These are phyloP conservation scores for Cotoneaster glaucophyllus DNA, from an alignment of 306 rosid species.

Conservation along the genomic window DNA sequence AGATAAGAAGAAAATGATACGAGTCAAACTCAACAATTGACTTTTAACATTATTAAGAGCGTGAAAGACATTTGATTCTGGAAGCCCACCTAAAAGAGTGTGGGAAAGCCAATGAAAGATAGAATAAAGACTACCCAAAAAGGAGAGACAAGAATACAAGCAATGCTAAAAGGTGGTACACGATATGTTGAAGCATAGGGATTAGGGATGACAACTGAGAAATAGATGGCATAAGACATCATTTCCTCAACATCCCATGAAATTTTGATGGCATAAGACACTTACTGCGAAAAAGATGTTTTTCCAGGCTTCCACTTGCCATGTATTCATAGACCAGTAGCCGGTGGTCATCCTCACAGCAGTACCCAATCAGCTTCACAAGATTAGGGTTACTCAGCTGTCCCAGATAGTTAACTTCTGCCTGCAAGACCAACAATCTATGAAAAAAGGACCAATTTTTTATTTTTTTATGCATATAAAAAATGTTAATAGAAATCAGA, in stretches of 20 bases:
- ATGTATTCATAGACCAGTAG: conserved; percentile 87
- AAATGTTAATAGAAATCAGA: background rate
- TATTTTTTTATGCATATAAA: background rate
- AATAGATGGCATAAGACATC: background rate
- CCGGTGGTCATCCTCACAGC: conserved; percentile 95
- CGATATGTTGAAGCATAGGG: background rate
- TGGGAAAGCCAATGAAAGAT: background rate
- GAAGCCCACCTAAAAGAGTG: background rate
- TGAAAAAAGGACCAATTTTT: background rate
- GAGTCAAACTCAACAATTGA: too few species aligned
- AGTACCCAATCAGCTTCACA: conserved; percentile 90
- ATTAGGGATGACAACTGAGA: background rate
- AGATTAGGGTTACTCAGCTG: conserved; percentile 88
- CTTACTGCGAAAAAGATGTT: conserved; percentile 96
- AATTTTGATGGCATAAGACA: background rate
- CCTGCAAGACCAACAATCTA: conserved; percentile 40
- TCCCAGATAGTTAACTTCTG: conserved; percentile 92
- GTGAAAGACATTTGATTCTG: background rate
- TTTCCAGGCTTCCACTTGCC: conserved; percentile 97
- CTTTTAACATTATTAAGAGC: too few species aligned
- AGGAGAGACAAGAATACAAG: background rate
- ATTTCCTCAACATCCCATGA: background rate
- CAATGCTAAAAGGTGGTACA: background rate
- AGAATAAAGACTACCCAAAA: background rate
- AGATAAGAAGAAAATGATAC: too few species aligned